Evolutionary conservation across 2,329 filamentous ascomycete genomes (phyloP).

Genomic region (Colletotrichum magnum): DNA sequence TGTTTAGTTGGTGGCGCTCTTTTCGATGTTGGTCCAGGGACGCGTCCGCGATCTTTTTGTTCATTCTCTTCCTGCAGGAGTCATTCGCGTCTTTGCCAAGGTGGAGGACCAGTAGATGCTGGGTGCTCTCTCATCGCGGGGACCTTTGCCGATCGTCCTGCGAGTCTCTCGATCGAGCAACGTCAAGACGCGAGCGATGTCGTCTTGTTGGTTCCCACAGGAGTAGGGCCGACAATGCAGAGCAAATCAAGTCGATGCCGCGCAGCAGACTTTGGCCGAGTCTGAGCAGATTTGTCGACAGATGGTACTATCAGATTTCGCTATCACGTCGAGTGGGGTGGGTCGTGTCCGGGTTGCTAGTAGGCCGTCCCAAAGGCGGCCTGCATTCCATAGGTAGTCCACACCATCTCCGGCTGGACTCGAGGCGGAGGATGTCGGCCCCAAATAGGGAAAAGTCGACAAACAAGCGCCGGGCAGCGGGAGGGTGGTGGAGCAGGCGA

Average conservation of each 20-base stretch:
- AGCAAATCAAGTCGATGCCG: constrained; percentile 22
- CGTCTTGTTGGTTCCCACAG: constrained; percentile 1
- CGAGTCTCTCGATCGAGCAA: constrained; percentile 29
- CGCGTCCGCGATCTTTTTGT: constrained; percentile 23
- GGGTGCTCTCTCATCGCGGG: constrained; percentile 6
- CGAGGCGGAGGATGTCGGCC: too few species aligned
- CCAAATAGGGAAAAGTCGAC: constrained; percentile 17
- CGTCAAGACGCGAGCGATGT: constrained; percentile 12
- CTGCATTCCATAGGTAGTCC: too few species aligned
- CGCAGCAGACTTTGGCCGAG: not conserved
- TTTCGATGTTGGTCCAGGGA: constrained; percentile 23
- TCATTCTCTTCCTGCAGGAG: constrained; percentile 13
- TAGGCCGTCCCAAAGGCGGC: too few species aligned
- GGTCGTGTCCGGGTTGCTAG: too few species aligned
- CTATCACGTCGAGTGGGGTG: not conserved
- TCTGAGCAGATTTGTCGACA: constrained; percentile 12
- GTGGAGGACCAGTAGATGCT: constrained; percentile 7
- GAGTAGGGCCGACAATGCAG: constrained; percentile 7
- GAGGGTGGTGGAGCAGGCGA: constrained; percentile 39
- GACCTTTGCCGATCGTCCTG: constrained; percentile 28
- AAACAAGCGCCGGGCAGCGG: constrained; percentile 41
- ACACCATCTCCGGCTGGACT: too few species aligned
- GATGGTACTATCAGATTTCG: constrained; percentile 11
- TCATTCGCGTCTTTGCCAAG: constrained; percentile 5
- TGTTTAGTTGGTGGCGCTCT: constrained; percentile 19